These are phyloP conservation scores for Fragaria vesca DNA, from an alignment of 306 rosid species.

Conservation along the genomic window DNA sequence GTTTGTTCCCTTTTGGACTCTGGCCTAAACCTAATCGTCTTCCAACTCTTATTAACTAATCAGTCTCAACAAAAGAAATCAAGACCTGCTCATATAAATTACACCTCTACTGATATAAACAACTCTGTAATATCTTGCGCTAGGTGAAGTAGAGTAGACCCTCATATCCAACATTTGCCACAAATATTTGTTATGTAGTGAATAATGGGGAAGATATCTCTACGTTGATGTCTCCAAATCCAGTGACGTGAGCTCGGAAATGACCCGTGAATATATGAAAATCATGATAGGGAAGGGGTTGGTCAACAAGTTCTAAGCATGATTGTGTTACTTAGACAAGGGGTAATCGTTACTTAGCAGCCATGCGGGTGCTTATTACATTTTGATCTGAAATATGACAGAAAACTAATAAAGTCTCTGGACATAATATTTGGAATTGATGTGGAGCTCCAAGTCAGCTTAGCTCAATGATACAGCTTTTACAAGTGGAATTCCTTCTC, in stretches of 20 bases:
- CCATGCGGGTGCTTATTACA: background rate
- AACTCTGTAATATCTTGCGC: background rate
- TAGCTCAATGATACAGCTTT: slow-evolving; percentile 1
- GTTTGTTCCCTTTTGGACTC: background rate
- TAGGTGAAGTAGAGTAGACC: background rate
- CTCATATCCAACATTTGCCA: background rate
- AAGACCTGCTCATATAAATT: background rate
- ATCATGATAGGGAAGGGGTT: background rate
- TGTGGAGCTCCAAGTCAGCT: slow-evolving; percentile 5
- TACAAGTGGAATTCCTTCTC: slow-evolving; percentile 8
- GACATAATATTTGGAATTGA: slow-evolving; percentile 7
- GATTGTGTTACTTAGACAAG: slow-evolving; percentile 2
- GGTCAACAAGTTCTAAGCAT: background rate
- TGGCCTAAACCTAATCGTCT: background rate
- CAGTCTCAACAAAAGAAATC: background rate
- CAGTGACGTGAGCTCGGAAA: background rate
- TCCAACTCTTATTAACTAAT: background rate
- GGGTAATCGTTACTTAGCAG: background rate
- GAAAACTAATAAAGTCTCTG: background rate
- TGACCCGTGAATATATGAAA: background rate
- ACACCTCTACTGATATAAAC: background rate
- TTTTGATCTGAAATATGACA: background rate
- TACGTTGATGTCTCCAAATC: background rate
- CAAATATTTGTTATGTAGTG: background rate
- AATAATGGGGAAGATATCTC: slow-evolving; percentile 11